Base-by-base conservation (phyloP, 768 basidiomycete genomes). In the Paxillus ammoniavirescens region DNA sequence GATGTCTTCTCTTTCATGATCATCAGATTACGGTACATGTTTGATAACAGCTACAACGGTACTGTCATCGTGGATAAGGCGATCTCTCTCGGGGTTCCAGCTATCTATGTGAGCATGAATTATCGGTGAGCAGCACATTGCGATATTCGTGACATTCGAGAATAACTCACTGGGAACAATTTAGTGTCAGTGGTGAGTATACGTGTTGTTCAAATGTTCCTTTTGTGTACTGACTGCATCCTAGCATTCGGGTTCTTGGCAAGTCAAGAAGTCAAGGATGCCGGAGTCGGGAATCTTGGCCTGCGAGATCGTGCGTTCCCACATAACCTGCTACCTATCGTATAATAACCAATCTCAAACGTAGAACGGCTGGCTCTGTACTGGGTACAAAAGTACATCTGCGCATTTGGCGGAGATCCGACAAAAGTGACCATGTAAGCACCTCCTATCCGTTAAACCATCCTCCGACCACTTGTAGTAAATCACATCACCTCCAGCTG, bases 341-440 rank as follows among this genome's bases (percentile, higher is more conserved):
- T 23, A 5, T 15, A 31, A 10, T 9, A 4, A 49, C 8, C 7
- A 21, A 9, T 4, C 2, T 13, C 0, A 17, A 48, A 30, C 8
- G 9, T 26, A 77, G 67, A 69, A 49, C 61, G 70, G 9, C 56
- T 69, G 9, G 80, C 78, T 1, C 61, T 81, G 9, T 57, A 72
- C 56, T 83, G 80, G 86, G 77, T 87, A 0, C 81, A 87, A 59
- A 65, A 74, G 21, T 80, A 88, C 58, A 85, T 87, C 41, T 71
- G 59, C 13, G 64, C 65, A 0, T 89, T 87, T 56, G 86, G 87
- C 9, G 85, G 84, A 13, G 81, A 80, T 55, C 72, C 72, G 17
- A 60, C n/a, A 10, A 74, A 77, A 66, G 77, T 76, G 7, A 63
- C 71, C 9, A 58, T 70, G 63, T 65, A 49, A 49, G 10, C 3